Percentiles rank a stretch among this genome's conserved stretches.
Evolutionary conservation across 805 yeast genomes (phyloP).

Genomic region (Candida khao-thaluensis): DNA sequence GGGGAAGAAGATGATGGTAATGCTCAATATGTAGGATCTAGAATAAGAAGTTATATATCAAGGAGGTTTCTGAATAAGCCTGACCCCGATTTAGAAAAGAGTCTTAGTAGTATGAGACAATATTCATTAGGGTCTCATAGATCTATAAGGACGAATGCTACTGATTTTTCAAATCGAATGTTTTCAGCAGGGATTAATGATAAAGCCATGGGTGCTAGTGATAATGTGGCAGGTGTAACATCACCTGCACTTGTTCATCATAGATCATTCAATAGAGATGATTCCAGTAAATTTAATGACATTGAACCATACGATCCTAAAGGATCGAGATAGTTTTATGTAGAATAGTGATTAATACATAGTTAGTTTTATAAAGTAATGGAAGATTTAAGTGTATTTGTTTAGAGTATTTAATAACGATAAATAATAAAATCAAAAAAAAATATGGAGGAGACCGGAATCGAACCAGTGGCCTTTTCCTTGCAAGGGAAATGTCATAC

Average conservation of each 20-base stretch:
- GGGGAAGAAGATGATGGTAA: slow-evolving; percentile 12
- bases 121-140: slow-evolving; percentile 14
- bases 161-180: slow-evolving; percentile 14
- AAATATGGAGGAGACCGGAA: slow-evolving; percentile 67
- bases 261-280: not conserved
- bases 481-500: slow-evolving; percentile 81
- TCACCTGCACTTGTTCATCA: not conserved
- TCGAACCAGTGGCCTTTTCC: slow-evolving; percentile 79
- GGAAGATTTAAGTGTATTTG: no score
- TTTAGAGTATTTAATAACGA: no score
- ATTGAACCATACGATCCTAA: slow-evolving; percentile 3
- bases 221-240: slow-evolving; percentile 20
- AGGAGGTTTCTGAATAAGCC: slow-evolving; percentile 8
- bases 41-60: slow-evolving; percentile 10
- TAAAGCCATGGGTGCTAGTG: slow-evolving; percentile 17
- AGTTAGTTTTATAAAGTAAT: no score
- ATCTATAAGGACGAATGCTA: slow-evolving; percentile 10
- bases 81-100: slow-evolving; percentile 3
- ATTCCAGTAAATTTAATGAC: not conserved
- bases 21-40: slow-evolving; percentile 14
- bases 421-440: no score
- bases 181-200: slow-evolving; percentile 17
- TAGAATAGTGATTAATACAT: no score
- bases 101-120: slow-evolving; percentile 6
- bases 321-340: not conserved